Evolutionary conservation across 306 rosid species (phyloP), one percentile per base, ranked within the genome.

Genomic region (Ormosia semicastrata): DNA sequence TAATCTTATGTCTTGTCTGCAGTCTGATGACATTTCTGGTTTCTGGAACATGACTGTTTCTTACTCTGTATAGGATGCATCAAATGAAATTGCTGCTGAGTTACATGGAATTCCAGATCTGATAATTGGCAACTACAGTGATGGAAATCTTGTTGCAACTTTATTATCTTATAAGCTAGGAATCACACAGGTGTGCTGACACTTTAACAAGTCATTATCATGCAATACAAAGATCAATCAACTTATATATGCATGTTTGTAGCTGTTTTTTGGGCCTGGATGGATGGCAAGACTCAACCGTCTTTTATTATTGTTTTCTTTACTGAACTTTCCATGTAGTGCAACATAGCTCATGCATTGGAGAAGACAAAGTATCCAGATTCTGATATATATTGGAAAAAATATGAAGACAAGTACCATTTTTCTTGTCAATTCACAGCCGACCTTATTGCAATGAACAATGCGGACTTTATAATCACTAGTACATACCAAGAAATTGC

Each of bases 401-500:
- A 89, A n/a, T 89, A 88, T 4, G 95, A 92, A 66, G 93, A 87
- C 52, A 85, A 88, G 76, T 91, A 91, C 84, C 93, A 92, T 83
- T 92, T 92, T 84, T 82, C 93, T 58, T 84, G 92, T 78, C 97
- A 92, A 66, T 91, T 92, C 89, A 91, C 97, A 7, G 97, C 92
- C 64, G 95, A 92, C 53, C 74, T 90, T 44, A 82, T 91, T 67
- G 92, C 97, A 68, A 92, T 92, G 97, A 92, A 88, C 77, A 82
- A 56, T 85, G 93, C 97, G 11, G 97, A 92, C 81, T 92, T 92
- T 66, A 92, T 92, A 76, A 89, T 92, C 87, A 89, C 95, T 73
- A 91, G 97, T 79, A 85, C 95, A 63, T 92, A 90, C 88, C 97
- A 92, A 83, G 97, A 92, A 92, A 92, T 92, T 86, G 95, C 93